Evolutionary conservation across 2,329 filamentous ascomycete species (phyloP).

Genomic region (Dryadomyces sulphureus): DNA sequence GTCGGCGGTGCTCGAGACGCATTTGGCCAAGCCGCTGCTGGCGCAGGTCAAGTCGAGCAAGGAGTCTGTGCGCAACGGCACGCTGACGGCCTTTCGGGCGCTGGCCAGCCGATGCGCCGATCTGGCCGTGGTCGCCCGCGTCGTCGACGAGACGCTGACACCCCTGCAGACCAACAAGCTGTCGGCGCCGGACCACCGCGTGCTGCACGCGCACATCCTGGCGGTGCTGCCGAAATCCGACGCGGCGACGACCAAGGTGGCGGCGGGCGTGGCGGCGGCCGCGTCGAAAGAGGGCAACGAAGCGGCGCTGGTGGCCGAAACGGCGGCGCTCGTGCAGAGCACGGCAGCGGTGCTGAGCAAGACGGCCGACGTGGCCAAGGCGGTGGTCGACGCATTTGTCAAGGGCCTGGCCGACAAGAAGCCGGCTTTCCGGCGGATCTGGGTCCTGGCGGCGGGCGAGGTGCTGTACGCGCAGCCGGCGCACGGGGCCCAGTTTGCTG

Average conservation of each 20-base stretch:
- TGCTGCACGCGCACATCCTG: conserved; percentile 71
- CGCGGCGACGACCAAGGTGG: conserved; percentile 50
- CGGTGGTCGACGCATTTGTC: conserved; percentile 52
- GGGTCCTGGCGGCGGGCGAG: conserved; percentile 62
- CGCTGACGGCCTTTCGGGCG: conserved; percentile 57
- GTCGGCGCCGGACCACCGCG: conserved; percentile 69
- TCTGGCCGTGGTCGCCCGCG: conserved; percentile 43
- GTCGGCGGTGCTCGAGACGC: conserved; percentile 54
- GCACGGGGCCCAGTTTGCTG: conserved; percentile 34
- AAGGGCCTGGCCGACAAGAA: conserved; percentile 86
- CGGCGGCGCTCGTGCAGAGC: conserved; percentile 54
- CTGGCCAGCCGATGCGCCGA: conserved; percentile 50
- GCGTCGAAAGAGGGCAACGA: conserved; percentile 84
- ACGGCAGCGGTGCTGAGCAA: conserved; percentile 42
- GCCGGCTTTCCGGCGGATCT: conserved; percentile 58
- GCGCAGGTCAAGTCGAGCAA: conserved; percentile 88
- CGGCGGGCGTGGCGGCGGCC: conserved; percentile 49
- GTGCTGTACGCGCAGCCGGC: conserved; percentile 46
- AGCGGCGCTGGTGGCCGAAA: conserved; percentile 60
- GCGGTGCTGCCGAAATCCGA: conserved; percentile 44
- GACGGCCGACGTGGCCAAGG: conserved; percentile 46
- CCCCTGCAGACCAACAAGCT: conserved; percentile 77
- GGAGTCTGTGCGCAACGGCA: conserved; percentile 57
- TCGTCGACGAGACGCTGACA: conserved; percentile 61
- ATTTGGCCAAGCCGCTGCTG: conserved; percentile 74